Percentiles rank a stretch among this genome's conserved stretches.
Evolutionary conservation across 306 rosid genomes (phyloP).

Genomic region (Benincasa hispida): DNA sequence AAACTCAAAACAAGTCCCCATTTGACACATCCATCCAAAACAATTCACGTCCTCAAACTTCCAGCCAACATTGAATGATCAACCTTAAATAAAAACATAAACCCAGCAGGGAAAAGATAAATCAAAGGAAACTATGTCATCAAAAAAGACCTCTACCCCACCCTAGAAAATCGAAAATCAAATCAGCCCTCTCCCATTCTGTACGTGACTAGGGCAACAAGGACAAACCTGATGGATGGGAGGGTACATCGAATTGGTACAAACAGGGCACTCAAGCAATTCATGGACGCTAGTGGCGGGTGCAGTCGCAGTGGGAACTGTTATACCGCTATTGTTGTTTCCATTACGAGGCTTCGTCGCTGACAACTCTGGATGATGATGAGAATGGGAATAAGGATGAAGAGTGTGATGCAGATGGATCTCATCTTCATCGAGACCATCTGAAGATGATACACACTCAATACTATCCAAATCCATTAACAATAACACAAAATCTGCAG

Average conservation of each 20-base stretch:
- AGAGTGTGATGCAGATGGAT: conserved; percentile 47
- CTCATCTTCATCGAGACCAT: conserved; percentile 86
- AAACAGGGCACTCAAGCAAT: conserved; percentile 88
- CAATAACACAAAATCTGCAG: background rate
- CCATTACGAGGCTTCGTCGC: conserved; percentile 61
- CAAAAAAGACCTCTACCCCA: background rate
- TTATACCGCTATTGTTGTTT: conserved; percentile 18
- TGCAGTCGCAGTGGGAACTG: conserved; percentile 43
- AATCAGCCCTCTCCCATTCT: background rate
- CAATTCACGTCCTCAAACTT: background rate
- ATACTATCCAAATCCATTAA: conserved; percentile 78
- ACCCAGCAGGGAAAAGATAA: background rate
- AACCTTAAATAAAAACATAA: background rate
- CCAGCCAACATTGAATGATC: background rate
- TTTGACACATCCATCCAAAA: background rate
- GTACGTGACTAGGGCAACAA: conserved; percentile 1
- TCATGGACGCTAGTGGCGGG: conserved; percentile 97
- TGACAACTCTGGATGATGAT: conserved; percentile 58
- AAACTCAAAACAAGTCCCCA: background rate
- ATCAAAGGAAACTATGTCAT: background rate
- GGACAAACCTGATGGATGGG: conserved; percentile 79
- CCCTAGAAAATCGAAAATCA: background rate
- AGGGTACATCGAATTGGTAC: conserved; percentile 96
- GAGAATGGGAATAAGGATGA: conserved; percentile 39
- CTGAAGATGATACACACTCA: conserved; percentile 77